Conservation (phyloP, 768 basidiomycete species). For the Vishniacozyma victoriae region DNA sequence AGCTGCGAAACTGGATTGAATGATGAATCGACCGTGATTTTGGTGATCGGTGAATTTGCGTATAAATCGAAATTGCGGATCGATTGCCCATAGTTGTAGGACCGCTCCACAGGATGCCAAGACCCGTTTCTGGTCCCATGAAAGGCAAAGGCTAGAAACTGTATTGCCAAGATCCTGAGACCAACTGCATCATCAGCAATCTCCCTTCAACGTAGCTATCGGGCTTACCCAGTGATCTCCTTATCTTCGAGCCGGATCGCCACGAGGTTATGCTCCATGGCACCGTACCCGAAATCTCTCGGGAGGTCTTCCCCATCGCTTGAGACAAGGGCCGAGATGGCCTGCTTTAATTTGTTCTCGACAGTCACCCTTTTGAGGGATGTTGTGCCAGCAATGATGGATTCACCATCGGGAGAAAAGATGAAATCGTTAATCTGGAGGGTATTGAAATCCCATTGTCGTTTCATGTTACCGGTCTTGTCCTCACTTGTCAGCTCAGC, state of each 20-base stretch:
- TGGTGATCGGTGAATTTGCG: conserved; percentile 81
- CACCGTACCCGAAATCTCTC: conserved; percentile 18
- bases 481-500: conserved; percentile 55
- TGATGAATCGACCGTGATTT: conserved; percentile 70
- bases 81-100: conserved; percentile 78
- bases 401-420: conserved; percentile 74
- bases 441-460: conserved; percentile 63
- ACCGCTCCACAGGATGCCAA: conserved; percentile 83
- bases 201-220: neutral
- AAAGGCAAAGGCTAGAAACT: conserved; percentile 79
- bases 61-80: conserved; percentile 57
- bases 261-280: conserved; percentile 36
- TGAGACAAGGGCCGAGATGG: conserved; percentile 26
- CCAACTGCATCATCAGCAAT: conserved; percentile 5
- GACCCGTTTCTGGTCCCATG: conserved; percentile 76
- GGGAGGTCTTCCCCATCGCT: conserved; percentile 3
- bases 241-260: conserved; percentile 25
- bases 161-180: conserved; percentile 52
- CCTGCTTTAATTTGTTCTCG: conserved; percentile 26
- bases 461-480: conserved; percentile 63
- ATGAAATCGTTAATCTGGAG: conserved; percentile 83
- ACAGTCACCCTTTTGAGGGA: conserved; percentile 23
- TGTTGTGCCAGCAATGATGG: conserved; percentile 73
- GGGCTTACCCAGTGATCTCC: conserved; percentile 30
- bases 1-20: conserved; percentile 91